Base-by-base conservation (phyloP, 306 rosid genomes). In the Malus sylvestris region DNA sequence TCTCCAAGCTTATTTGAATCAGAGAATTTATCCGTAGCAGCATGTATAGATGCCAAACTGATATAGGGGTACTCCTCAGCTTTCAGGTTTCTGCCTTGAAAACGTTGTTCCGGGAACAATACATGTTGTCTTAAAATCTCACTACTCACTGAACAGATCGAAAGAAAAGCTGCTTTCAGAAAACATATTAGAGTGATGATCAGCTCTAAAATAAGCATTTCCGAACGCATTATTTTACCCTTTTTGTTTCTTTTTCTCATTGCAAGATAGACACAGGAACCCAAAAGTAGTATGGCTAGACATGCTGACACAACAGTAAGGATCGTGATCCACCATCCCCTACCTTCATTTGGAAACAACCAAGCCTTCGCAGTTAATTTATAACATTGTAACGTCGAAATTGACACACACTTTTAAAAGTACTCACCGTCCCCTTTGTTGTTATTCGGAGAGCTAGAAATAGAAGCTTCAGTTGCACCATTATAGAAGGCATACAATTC, bases 1-100 rank as follows among this genome's bases (percentile, higher is more conserved):
- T 88, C 81, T 38, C 97, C 97, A 10, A 91, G 93, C 85, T 80
- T 85, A 67, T 89, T 88, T 67, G 81, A 78, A 70, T 74, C 79
- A 51, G 86, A 86, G 30, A 92, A 92, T 51, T 86, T 80, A 57
- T 78, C 27, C 62, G 92, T 90, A 59, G 91, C 97, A 23, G 14
- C 74, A n/a, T 83, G 70, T 11, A 92, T 67, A 16, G 87, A 75
- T 81, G 55, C 76, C 77, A 91, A 86, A 79, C 86, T 86, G 73
- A 87, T 30, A 70, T 45, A 63, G 66, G 89, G 87, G 73, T 55
- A 81, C 42, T 89, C 82, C 44, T 78, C 74, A 61, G 80, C 58
- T 44, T 38, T 65, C 20, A 35, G 18, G 18, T 51, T 53, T 70
- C 44, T 78, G 22, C 80, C 64, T 20, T 35, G 61, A 77, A 69